Evolutionary conservation across 495 filamentous ascomycete genomes (phyloP), one percentile per base, ranked within the genome.

Genomic region (Glarea lozoyensis): DNA sequence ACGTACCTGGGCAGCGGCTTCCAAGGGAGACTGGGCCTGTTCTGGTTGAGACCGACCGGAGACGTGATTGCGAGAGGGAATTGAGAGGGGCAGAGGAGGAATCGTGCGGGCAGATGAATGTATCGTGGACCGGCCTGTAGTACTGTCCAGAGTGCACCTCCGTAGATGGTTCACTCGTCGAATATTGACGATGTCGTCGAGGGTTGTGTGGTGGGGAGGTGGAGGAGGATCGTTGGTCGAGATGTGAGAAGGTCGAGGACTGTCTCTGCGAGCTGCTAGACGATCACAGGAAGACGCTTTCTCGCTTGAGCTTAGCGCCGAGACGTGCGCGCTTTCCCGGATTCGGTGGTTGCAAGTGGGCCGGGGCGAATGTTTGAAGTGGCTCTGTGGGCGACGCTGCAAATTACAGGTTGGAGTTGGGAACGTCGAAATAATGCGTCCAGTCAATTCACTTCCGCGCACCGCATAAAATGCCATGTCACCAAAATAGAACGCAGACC

Each of bases 1-100:
- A 55, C 52, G 47, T 55, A 55, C 52, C 47, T 55, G 45, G 6
- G 45, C 37, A 43, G 25, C 29, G 46, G 37, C 39, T 44, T 41
- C 37, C 30, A 38, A 38, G 47, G 30, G 43, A 29, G 25, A 29
- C 18, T 16, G 22, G 35, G 22, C 17, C 42, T 36, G 27, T 9
- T 11, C 13, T 39, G 31, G 23, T 33, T 19, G 25, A 18, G 33
- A 38, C 40, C 24, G 47, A 45, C 21, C 42, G 52, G 15, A 19
- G 25, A 35, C 12, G 29, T 32, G 29, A 16, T 24, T 31, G 37
- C 17, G 21, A 7, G 13, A n/a, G 25, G n/a, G 7, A n/a, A 29
- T 29, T n/a, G 25, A 24, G 37, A 4, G 17, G 31, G 15, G 9
- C 16, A 25, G n/a, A 23, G 41, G 21, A 15, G 19, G 21, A 25